Evolutionary conservation across 176 grass and related monocot species (phyloP).

Genomic region (Zea luxurians): DNA sequence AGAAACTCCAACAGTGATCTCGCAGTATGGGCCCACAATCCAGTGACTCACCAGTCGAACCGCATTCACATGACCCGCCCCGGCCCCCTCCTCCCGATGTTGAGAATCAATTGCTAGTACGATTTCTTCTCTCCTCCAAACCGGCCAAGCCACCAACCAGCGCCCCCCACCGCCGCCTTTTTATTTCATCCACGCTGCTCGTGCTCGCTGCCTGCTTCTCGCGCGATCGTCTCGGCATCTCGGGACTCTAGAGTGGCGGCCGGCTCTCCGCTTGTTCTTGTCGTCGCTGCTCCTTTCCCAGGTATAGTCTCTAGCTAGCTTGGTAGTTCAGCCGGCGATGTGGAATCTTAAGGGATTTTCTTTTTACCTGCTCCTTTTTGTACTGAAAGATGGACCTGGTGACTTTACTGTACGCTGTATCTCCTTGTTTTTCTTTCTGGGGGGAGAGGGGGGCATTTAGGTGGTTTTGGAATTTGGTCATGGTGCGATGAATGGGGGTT

Average conservation of each 20-base stretch:
- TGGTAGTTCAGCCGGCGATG: conserved; percentile 2
- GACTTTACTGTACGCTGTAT: background rate
- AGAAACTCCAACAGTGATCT: background rate
- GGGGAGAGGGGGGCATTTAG: background rate
- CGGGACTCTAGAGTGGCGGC: background rate
- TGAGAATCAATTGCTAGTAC: conserved; percentile 3
- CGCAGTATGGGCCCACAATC: background rate
- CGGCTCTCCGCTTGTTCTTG: background rate
- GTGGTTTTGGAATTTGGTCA: background rate
- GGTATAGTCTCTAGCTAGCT: conserved; percentile 6
- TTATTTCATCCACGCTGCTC: background rate
- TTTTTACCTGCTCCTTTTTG: background rate
- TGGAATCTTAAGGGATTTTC: conserved; percentile 9
- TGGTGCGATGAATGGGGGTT: background rate
- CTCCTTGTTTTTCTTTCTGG: background rate
- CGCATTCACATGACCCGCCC: background rate
- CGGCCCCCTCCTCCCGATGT: background rate
- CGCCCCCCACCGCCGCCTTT: background rate
- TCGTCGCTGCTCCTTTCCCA: background rate
- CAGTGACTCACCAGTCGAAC: background rate
- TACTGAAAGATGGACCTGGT: background rate
- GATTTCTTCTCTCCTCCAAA: background rate
- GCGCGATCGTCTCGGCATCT: conserved; percentile 25
- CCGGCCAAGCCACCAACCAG: background rate
- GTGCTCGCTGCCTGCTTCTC: conserved; percentile 17